Evolutionary conservation across 208 protist genomes (phyloP).

Genomic region (Wallacemonas sp.): DNA sequence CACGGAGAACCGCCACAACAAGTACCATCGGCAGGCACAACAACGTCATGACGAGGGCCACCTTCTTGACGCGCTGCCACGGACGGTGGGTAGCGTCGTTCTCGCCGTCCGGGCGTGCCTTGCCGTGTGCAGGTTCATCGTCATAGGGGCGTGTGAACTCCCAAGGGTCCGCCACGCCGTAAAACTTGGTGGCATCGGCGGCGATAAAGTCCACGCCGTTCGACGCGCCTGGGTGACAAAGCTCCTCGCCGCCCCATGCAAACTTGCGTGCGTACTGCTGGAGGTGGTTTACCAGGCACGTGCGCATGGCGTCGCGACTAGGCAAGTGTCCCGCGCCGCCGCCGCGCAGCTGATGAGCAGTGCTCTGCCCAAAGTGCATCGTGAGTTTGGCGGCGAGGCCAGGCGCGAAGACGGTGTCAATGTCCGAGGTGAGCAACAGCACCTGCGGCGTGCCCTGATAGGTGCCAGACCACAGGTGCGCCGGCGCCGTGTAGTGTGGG

Average conservation of each 20-base stretch:
- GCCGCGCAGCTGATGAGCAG: slow-evolving; percentile 11
- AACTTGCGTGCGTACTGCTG: slow-evolving; percentile 10
- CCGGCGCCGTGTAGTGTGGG: background rate
- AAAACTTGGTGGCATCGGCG: slow-evolving; percentile 22
- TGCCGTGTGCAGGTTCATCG: slow-evolving; percentile 23
- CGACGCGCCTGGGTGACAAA: slow-evolving; percentile 9
- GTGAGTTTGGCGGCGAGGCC: background rate
- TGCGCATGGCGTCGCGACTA: slow-evolving; percentile 7
- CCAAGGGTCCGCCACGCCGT: slow-evolving; percentile 46
- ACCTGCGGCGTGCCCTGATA: slow-evolving; percentile 6
- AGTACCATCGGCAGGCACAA: slow-evolving; percentile 10
- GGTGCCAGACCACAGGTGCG: background rate
- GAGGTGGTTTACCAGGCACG: slow-evolving; percentile 39
- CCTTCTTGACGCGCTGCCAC: background rate
- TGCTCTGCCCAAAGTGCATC: background rate
- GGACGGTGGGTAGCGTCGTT: background rate
- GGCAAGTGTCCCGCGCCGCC: slow-evolving; percentile 26
- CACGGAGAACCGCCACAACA: slow-evolving; percentile 4
- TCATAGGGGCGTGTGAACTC: slow-evolving; percentile 43
- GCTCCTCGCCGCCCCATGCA: slow-evolving; percentile 20
- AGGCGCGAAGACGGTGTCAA: slow-evolving; percentile 13
- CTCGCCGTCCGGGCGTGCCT: background rate
- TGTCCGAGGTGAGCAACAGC: slow-evolving; percentile 9
- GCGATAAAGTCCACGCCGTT: slow-evolving; percentile 37
- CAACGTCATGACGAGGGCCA: slow-evolving; percentile 6